Base-by-base conservation (phyloP, 306 rosid genomes). In the Mimosa pudica region DNA sequence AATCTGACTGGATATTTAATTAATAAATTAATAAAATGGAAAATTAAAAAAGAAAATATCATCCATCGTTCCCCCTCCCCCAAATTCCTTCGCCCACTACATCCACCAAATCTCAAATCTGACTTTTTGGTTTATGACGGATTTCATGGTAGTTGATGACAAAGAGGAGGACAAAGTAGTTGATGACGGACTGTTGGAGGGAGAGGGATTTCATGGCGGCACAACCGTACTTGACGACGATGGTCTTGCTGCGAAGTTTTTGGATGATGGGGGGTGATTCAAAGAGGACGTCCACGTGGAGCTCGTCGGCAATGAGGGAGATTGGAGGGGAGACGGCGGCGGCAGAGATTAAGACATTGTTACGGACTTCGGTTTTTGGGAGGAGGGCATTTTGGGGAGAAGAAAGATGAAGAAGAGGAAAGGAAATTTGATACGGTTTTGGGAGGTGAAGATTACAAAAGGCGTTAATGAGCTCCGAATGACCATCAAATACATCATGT, bases 231-330 rank as follows among this genome's bases (percentile, higher is more conserved):
- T 92, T 94, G 72, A 94, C 97, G 0, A 92, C 97, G 60, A 92
- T 89, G n/a, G 93, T 94, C 48, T 94, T 94, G 74, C 98, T 97
- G 0, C 97, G 81, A 77, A 94, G 92, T 74, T 92, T 94, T 80
- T 92, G 98, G 72, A 94, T 94, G 89, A 94, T 92, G 7, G 98
- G 98, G 11, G 92, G 93, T 1, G 98, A 91, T 79, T 94, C 98
- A 0, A 97, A 85, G 74, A 92, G 97, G 80, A 94, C 87, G 82
- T 94, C 98, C 14, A 94, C 97, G 35, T 97, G 93, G 88, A 87
- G 87, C 82, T 94, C 92, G 48, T 91, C 95, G 62, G 88, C 81
- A 10, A 88, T 52, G 46, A 61, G 42, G 4, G 89, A 68, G 4
- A 70, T 85, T 0, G 49, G 0, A 62, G 24, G n/a, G 4, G 76